phyloP scores from a whole-genome alignment of 495 filamentous ascomycete species.

The Lichenothelia convexa region DNA sequence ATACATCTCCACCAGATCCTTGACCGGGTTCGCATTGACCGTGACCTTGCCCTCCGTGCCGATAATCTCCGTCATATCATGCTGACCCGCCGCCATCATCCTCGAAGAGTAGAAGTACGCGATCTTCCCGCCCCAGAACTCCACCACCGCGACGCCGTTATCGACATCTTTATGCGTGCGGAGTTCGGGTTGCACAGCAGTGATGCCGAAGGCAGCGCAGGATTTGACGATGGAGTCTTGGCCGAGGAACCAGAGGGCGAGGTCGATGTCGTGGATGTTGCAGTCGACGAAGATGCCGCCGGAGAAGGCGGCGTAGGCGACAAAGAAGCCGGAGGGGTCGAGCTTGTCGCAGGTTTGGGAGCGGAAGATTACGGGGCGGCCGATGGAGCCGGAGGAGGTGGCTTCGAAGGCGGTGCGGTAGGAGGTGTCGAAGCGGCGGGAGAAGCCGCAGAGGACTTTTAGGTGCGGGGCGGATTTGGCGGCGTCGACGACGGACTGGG shows the following conservation, averaged over 20 bases:
- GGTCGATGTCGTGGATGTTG: constrained; percentile 31
- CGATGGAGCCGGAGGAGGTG: constrained; percentile 18
- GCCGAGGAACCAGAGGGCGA: constrained; percentile 27
- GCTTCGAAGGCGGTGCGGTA: constrained; percentile 19
- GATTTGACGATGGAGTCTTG: constrained; percentile 23
- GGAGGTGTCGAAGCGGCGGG: constrained; percentile 24
- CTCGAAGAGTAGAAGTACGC: constrained; percentile 40
- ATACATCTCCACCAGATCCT: constrained; percentile 34
- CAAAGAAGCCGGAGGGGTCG: constrained; percentile 28
- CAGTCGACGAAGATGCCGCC: constrained; percentile 33
- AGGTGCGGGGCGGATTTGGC: constrained; percentile 18
- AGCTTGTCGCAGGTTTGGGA: constrained; percentile 28
- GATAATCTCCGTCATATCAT: constrained; percentile 46
- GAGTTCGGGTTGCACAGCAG: constrained; percentile 41
- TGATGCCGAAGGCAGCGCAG: constrained; percentile 36
- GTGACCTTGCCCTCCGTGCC: constrained; percentile 41
- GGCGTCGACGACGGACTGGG: constrained; percentile 20
- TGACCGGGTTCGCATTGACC: constrained; percentile 34
- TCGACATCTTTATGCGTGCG: constrained; percentile 39
- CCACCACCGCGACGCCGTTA: constrained; percentile 43
- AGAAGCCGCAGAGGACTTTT: constrained; percentile 26
- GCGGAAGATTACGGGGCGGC: constrained; percentile 24
- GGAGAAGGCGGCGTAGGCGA: constrained; percentile 23
- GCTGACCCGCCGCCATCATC: constrained; percentile 48
- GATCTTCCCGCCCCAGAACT: constrained; percentile 42